Conservation (phyloP, 176 grass and related monocot genomes). For the Urochloa ruziziensis region DNA sequence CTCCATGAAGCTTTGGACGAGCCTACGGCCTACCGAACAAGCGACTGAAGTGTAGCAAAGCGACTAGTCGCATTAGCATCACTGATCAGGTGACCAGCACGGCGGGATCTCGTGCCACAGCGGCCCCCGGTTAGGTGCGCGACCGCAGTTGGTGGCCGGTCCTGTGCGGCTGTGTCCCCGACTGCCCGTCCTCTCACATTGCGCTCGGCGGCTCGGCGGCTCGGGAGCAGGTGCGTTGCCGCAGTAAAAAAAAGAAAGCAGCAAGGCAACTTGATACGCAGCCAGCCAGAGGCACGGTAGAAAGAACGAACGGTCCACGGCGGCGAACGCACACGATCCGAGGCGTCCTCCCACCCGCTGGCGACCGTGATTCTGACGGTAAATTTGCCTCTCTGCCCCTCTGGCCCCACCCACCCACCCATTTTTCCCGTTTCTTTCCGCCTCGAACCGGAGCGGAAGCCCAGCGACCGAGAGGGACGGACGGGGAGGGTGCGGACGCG, state of each 20-base stretch:
- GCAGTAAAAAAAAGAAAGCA: background rate
- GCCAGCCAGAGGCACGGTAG: background rate
- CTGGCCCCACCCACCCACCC: too few species aligned
- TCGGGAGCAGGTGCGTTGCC: background rate
- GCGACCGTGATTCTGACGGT: too few species aligned
- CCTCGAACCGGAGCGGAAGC: background rate
- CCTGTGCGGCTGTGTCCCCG: too few species aligned
- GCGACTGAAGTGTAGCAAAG: background rate
- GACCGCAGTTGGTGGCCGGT: constrained; percentile 13
- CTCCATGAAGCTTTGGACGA: background rate
- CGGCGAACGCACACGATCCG: background rate
- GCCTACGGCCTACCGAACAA: background rate
- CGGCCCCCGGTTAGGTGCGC: background rate
- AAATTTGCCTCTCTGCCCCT: too few species aligned
- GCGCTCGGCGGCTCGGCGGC: too few species aligned
- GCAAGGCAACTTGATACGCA: background rate
- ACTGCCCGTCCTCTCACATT: too few species aligned
- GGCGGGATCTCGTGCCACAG: background rate
- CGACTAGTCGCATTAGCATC: background rate
- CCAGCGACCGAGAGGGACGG: too few species aligned
- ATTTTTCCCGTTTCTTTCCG: background rate
- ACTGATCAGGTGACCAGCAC: background rate
- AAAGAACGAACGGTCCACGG: background rate
- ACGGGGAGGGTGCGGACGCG: background rate
- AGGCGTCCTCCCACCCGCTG: background rate